Evolutionary conservation across 1,284 basidiomycete genomes (phyloP).

Genomic region (Puccinia novopanici): DNA sequence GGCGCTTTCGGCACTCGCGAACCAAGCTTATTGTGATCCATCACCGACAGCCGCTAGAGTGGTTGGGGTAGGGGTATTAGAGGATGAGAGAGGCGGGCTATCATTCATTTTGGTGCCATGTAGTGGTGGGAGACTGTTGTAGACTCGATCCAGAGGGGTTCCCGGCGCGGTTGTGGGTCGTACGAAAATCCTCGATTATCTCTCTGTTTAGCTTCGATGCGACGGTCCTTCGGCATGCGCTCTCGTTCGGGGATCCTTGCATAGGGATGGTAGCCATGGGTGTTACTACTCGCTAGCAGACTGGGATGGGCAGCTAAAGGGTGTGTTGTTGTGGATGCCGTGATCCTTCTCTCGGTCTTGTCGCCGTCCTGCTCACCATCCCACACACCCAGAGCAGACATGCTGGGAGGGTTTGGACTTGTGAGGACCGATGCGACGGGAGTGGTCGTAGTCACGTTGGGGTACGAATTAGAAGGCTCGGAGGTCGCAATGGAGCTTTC

Average conservation of each 20-base stretch:
- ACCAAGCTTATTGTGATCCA: not conserved
- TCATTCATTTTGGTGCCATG: conserved; percentile 6
- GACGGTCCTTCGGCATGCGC: conserved; percentile 16
- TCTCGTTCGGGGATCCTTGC: conserved; percentile 17
- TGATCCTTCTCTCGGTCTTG: conserved; percentile 21
- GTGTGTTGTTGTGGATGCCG: conserved; percentile 10
- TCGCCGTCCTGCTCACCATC: conserved; percentile 28
- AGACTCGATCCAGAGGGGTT: conserved; percentile 23
- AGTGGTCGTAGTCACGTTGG: conserved; percentile 5
- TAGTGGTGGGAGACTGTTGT: conserved; percentile 15
- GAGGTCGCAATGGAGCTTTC: not conserved
- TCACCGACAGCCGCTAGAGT: conserved; percentile 1
- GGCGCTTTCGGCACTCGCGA: not conserved
- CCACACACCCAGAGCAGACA: conserved; percentile 34
- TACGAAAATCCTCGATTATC: conserved; percentile 25
- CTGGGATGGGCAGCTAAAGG: not conserved
- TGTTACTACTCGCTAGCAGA: conserved; percentile 3
- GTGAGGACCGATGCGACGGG: conserved; percentile 3
- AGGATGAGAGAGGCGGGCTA: conserved; percentile 8
- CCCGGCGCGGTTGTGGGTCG: conserved; percentile 32
- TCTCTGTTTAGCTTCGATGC: conserved; percentile 18
- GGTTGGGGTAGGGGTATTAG: conserved; percentile 5
- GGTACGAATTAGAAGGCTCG: conserved; percentile 1
- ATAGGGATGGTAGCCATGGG: conserved; percentile 49
- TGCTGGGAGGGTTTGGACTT: conserved; percentile 6